Evolutionary conservation across 345 rosid genomes (phyloP), one percentile per base, ranked within the genome.

Genomic region (Lepidium aucheri): DNA sequence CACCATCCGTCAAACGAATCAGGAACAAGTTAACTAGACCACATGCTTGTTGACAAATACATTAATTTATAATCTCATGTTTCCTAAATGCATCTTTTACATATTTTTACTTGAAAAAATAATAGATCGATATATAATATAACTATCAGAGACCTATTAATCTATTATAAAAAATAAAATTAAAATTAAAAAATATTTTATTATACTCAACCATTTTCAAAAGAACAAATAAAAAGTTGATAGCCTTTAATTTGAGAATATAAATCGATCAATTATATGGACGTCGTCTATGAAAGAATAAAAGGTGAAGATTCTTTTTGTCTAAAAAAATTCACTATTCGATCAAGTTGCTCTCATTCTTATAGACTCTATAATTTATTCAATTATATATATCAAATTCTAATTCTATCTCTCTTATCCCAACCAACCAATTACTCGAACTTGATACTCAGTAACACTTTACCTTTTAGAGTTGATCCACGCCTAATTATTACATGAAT

Each of bases 241-340:
- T 18, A 70, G 68, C 74, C 46, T 70, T 69, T 63, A 45, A 18
- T 44, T 39, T 30, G 52, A 41, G 70, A 71, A 64, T 64, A 61
- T 33, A 12, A 45, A 50, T 57, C 52, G 71, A 49, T 41, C 65
- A 15, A 50, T 28, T 62, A 53, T 45, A 63, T 72, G 71, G 66
- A 52, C 68, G 49, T 51, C 28, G 45, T 33, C 13, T 52, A 14
- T 60, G 40, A 30, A 53, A 67, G 57, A 54, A 73, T 3, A 60
- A 58, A 73, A 66, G 38, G 26, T 52, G 4, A 60, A 34, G 77
- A 66, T 60, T 67, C 77, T 59, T 73, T 60, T 60, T 67, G 50
- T 60, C 65, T 24, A 44, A 32, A 10, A 53, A 44, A 53, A 17
- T 18, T 58, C 67, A 51, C 47, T 8, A 65, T 66, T 66, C 42